Percentiles rank a stretch among this genome's conserved stretches.
phyloP scores from a whole-genome alignment of 2,329 filamentous ascomycete species.

The Fonsecaea pedrosoi region DNA sequence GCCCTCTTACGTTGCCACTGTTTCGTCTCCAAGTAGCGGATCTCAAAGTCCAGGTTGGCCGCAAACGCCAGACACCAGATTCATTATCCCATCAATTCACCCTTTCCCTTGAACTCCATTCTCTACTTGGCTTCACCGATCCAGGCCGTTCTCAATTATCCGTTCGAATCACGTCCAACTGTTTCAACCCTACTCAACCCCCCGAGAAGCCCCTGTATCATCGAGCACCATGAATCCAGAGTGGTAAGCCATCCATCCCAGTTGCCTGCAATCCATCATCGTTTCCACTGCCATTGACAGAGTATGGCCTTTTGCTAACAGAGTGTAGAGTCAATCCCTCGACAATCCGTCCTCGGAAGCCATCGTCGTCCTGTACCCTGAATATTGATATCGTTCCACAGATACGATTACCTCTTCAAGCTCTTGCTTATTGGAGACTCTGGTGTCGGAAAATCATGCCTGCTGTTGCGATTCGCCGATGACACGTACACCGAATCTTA shows the following conservation, averaged over 20 bases:
- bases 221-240: constrained; percentile 56
- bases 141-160: background rate
- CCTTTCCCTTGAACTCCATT: constrained; percentile 14
- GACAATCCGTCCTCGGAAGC: background rate
- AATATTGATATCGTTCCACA: constrained; percentile 48
- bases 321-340: constrained; percentile 25
- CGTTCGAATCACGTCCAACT: background rate
- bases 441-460: constrained; percentile 99
- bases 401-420: constrained; percentile 99
- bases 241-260: constrained; percentile 50
- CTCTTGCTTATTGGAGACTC: constrained; percentile 99
- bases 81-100: constrained; percentile 11
- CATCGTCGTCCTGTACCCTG: background rate
- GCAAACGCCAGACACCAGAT: constrained; percentile 20
- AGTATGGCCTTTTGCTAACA: constrained; percentile 6
- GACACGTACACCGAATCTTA: constrained; percentile 99
- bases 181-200: background rate
- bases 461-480: constrained; percentile 96
- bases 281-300: background rate
- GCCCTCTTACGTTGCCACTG: constrained; percentile 12
- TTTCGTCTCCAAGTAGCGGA: constrained; percentile 15
- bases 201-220: constrained; percentile 9
- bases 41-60: constrained; percentile 23
- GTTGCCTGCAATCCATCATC: constrained; percentile 12
- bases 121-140: constrained; percentile 12